phyloP scores from a whole-genome alignment of 2,329 filamentous ascomycete genomes.

The Aureobasidium leucospermi region DNA sequence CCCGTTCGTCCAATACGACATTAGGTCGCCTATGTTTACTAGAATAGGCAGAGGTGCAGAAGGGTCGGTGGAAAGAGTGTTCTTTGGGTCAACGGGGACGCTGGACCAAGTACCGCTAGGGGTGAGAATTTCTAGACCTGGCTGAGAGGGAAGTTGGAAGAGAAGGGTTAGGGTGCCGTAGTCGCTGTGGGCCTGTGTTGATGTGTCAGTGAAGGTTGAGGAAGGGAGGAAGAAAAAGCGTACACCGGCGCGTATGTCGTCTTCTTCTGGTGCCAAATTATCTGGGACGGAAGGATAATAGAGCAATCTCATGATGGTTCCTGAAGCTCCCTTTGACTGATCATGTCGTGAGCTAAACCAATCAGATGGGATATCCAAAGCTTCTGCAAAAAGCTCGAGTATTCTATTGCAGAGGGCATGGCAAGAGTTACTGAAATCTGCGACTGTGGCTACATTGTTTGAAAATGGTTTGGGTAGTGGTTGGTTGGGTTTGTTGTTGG shows the following conservation, averaged over 20 bases:
- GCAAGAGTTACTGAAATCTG: constrained; percentile 62
- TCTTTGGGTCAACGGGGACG: constrained; percentile 37
- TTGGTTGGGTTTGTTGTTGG: constrained; percentile 60
- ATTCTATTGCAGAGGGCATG: constrained; percentile 65
- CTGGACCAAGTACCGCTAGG: constrained; percentile 36
- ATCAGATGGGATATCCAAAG: constrained; percentile 49
- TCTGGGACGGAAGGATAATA: constrained; percentile 29
- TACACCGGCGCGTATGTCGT: constrained; percentile 69
- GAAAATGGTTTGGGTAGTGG: constrained; percentile 62
- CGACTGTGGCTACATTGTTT: constrained; percentile 53
- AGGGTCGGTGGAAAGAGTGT: background rate
- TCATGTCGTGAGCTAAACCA: constrained; percentile 60
- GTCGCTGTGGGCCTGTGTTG: constrained; percentile 65
- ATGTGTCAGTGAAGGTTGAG: background rate
- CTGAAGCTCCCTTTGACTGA: constrained; percentile 40
- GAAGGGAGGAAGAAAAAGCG: background rate
- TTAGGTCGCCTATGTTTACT: constrained; percentile 63
- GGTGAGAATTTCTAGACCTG: constrained; percentile 75
- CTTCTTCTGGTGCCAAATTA: constrained; percentile 38
- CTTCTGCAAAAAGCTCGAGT: constrained; percentile 69
- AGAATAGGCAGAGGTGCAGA: constrained; percentile 48
- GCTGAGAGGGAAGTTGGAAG: constrained; percentile 78
- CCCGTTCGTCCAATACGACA: constrained; percentile 86
- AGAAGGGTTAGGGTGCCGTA: constrained; percentile 65
- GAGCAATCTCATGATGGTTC: constrained; percentile 49